phyloP scores from a whole-genome alignment of 2,329 filamentous ascomycete genomes.

The Calonectria hawksworthii region DNA sequence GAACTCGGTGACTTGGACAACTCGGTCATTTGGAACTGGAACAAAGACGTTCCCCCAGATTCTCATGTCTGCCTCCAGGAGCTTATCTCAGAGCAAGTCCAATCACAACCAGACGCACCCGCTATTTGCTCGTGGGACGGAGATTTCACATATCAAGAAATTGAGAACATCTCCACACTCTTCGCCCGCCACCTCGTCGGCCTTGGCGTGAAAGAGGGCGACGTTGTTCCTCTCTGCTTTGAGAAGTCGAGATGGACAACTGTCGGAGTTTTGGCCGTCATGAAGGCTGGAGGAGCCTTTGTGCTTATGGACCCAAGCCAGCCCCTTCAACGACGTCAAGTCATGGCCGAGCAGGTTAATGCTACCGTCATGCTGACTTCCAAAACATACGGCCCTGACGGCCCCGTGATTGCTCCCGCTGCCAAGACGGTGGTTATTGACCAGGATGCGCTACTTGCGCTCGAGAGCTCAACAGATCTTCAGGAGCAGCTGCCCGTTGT shows the following conservation, averaged over 20 bases:
- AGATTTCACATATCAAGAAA: slow-evolving; percentile 46
- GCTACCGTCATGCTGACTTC: slow-evolving; percentile 40
- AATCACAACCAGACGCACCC: slow-evolving; percentile 37
- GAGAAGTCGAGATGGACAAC: slow-evolving; percentile 51
- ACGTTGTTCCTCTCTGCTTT: slow-evolving; percentile 49
- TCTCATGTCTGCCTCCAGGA: slow-evolving; percentile 41
- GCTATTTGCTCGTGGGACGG: slow-evolving; percentile 51
- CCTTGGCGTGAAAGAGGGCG: slow-evolving; percentile 42
- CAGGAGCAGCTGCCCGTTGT: slow-evolving; percentile 51
- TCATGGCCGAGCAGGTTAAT: slow-evolving; percentile 39
- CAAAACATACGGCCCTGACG: slow-evolving; percentile 32
- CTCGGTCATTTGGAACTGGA: slow-evolving; percentile 43
- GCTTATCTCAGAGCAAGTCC: slow-evolving; percentile 42
- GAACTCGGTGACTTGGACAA: slow-evolving; percentile 39
- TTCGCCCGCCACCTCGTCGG: slow-evolving; percentile 39
- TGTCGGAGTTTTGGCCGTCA: slow-evolving; percentile 48
- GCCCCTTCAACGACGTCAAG: slow-evolving; percentile 40
- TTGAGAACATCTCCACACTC: slow-evolving; percentile 41
- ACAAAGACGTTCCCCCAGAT: slow-evolving; percentile 38
- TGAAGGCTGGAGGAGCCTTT: slow-evolving; percentile 52
- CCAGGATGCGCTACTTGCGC: slow-evolving; percentile 18
- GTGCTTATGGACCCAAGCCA: slow-evolving; percentile 48
- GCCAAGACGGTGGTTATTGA: slow-evolving; percentile 38
- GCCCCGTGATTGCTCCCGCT: slow-evolving; percentile 34
- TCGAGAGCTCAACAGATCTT: slow-evolving; percentile 33